Evolutionary conservation across 2,329 filamentous ascomycete species (phyloP), one percentile per base, ranked within the genome.

Genomic region (Xylariaceae sp.): DNA sequence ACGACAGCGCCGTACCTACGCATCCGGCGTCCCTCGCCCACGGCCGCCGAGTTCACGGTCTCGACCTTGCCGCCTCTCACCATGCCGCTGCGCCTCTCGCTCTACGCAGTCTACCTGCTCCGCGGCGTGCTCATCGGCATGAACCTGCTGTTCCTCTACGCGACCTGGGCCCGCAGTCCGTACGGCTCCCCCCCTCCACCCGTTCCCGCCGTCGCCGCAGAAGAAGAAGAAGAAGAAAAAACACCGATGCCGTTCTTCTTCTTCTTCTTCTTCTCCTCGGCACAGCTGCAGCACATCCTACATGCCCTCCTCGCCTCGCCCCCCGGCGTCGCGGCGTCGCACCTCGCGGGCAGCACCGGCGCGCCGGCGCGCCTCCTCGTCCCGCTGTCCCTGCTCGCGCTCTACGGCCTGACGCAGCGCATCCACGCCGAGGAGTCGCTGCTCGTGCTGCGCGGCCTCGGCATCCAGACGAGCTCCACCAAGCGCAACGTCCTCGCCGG

Each of bases 1-100:
- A 82, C 81, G 35, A 82, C 79, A 16, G 65, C 76, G 1, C 82
- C 84, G 8, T 81, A 81, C 62, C 83, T 91, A 44, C 80, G 77
- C 63, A 81, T 81, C 56, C 81, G 84, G 60, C 82, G 85, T 18
- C 89, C 90, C 43, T 92, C 94, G 20, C 87, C 91, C 40, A 95
- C 92, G 2, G 96, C 94, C n/a, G 86, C 90, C 69, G 88, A 90
- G 62, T 97, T 93, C 79, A 95, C 89, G 24, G 90, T 97, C 50
- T 94, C 92, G 29, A 97, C 92, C 53, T 84, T 85, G 37, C 84
- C 89, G 1, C 73, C 76, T 0, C 69, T 74, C 3, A 81, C 80
- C 0, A 55, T 81, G 13, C 64, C 79, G 2, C 72, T 81, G 6
- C 79, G 76, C 33, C 59, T 80, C 27, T 67, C 81, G 16, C 71